These are phyloP conservation scores for Viola odorata DNA, from an alignment of 345 rosid genomes.

Conservation along the genomic window DNA sequence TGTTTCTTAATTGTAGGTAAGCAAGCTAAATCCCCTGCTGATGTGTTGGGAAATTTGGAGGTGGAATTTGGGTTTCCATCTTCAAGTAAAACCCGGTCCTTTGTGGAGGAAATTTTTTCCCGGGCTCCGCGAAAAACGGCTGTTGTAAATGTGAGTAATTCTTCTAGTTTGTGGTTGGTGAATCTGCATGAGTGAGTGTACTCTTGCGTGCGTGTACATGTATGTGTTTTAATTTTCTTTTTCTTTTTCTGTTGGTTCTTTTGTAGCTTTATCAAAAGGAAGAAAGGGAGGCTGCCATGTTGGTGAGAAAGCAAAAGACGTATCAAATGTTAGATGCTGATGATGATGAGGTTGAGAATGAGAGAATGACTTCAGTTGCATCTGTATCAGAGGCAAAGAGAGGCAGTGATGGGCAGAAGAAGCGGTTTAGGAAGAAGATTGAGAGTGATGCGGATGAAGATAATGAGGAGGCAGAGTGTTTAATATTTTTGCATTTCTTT, in stretches of 20 bases:
- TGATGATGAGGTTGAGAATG: slow-evolving; percentile 40
- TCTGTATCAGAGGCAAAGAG: slow-evolving; percentile 37
- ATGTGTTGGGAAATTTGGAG: slow-evolving; percentile 42
- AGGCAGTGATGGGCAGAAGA: slow-evolving; percentile 38
- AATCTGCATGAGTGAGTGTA: slow-evolving; percentile 1
- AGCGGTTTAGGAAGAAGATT: slow-evolving; percentile 80
- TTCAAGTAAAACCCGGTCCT: slow-evolving; percentile 43
- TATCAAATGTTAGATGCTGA: slow-evolving; percentile 76
- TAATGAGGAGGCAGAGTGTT: slow-evolving; percentile 55
- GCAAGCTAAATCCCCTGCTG: slow-evolving; percentile 55
- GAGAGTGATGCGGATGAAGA: slow-evolving; percentile 66
- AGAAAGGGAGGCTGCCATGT: slow-evolving; percentile 81
- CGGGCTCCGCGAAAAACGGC: slow-evolving; percentile 49
- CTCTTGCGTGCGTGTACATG: no score
- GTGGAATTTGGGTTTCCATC: slow-evolving; percentile 50
- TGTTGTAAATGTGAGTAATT: slow-evolving; percentile 51
- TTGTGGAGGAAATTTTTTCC: slow-evolving; percentile 51
- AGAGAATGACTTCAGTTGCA: slow-evolving; percentile 23
- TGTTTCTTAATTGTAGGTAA: slow-evolving; percentile 45
- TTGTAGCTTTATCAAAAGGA: slow-evolving; percentile 66
- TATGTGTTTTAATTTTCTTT: neutral
- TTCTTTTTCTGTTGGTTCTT: neutral
- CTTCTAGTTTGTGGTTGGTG: neutral
- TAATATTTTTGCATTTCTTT: slow-evolving; percentile 15
- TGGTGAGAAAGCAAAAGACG: slow-evolving; percentile 63